Conservation (phyloP, 2,329 filamentous ascomycete genomes). For the Nectriaceae sp. region DNA sequence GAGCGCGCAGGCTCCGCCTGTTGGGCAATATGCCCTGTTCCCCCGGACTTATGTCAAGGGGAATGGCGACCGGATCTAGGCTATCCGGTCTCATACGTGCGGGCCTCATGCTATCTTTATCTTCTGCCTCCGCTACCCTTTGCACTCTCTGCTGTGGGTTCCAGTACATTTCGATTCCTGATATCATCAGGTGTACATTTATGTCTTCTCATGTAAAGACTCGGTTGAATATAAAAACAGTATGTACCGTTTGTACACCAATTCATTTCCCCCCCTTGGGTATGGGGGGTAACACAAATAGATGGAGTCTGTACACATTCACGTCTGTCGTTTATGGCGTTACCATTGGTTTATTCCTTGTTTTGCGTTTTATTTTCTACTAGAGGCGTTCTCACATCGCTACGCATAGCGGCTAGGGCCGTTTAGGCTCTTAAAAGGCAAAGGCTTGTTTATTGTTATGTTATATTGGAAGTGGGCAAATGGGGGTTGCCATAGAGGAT, state of each 20-base stretch:
- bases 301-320: conserved; percentile 13
- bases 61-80: conserved; percentile 35
- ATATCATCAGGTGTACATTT: conserved; percentile 2
- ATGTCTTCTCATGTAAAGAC: background rate
- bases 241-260: conserved; percentile 11
- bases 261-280: background rate
- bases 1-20: conserved; percentile 42
- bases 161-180: conserved; percentile 4
- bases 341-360: conserved; percentile 5
- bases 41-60: conserved; percentile 38
- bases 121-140: conserved; percentile 1
- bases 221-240: background rate
- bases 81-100: background rate
- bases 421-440: conserved; percentile 9
- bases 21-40: conserved; percentile 51
- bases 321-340: conserved; percentile 11
- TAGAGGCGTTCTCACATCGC: conserved; percentile 11
- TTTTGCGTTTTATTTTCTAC: conserved; percentile 5
- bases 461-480: no score
- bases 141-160: background rate
- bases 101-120: conserved; percentile 12
- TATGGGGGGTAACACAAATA: conserved; percentile 2
- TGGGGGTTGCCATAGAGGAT: background rate
- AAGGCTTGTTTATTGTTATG: conserved; percentile 3
- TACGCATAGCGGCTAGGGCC: conserved; percentile 8